A percentile compares a stretch with the other conserved stretches of the same genome.
Evolutionary conservation across 1,284 basidiomycete species (phyloP).

Genomic region (Cryptococcus depauperatus): DNA sequence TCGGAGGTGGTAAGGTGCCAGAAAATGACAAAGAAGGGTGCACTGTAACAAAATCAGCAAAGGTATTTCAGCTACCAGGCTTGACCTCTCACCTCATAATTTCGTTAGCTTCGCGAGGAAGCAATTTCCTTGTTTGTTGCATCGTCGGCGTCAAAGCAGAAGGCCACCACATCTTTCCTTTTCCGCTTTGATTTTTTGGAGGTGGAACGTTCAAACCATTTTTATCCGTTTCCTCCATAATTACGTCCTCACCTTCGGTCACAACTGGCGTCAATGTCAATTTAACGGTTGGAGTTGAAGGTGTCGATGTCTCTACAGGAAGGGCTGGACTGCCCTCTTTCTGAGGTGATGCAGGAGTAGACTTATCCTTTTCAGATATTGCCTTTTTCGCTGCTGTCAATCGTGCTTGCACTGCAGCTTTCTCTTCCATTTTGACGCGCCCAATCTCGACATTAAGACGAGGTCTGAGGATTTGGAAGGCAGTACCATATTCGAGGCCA

Average conservation of each 20-base stretch:
- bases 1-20: constrained; percentile 91
- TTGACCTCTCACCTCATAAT: constrained; percentile 17
- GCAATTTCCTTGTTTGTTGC: constrained; percentile 21
- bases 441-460: constrained; percentile 55
- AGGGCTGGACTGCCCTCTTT: not conserved
- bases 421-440: constrained; percentile 14
- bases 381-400: constrained; percentile 53
- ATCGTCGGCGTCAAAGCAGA: constrained; percentile 25
- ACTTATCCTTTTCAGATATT: constrained; percentile 1
- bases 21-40: constrained; percentile 84
- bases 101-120: constrained; percentile 22
- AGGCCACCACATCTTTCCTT: constrained; percentile 27
- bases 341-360: not conserved
- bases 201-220: constrained; percentile 8
- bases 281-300: constrained; percentile 20
- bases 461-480: constrained; percentile 85
- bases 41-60: constrained; percentile 48
- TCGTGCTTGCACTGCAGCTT: constrained; percentile 59
- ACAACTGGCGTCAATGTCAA: constrained; percentile 25
- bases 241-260: constrained; percentile 12
- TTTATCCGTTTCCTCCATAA: constrained; percentile 5
- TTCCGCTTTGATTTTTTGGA: constrained; percentile 6
- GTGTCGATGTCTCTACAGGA: not conserved
- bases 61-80: not conserved
- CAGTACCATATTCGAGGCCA: constrained; percentile 69